phyloP scores from a whole-genome alignment of 306 rosid species.

The Abrus pulchellus region DNA sequence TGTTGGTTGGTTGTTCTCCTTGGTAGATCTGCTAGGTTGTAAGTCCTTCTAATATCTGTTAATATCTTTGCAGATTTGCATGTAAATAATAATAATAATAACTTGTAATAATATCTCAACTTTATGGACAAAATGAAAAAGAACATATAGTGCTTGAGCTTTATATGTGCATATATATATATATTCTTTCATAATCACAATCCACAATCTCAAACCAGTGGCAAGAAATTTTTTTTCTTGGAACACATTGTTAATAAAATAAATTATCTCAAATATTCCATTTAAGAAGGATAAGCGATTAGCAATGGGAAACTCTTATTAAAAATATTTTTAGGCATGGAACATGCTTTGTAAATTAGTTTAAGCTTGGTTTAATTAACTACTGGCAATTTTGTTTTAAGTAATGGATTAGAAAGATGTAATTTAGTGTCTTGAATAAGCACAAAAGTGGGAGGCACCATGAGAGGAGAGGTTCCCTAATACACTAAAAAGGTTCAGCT shows the following conservation, averaged over 20 bases:
- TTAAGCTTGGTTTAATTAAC: background rate
- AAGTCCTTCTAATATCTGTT: slow-evolving; percentile 20
- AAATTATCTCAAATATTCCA: slow-evolving; percentile 38
- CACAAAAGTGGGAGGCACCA: slow-evolving; percentile 73
- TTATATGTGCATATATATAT: slow-evolving; percentile 34
- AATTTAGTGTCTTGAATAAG: slow-evolving; percentile 51
- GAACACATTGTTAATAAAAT: slow-evolving; percentile 11
- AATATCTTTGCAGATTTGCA: slow-evolving; percentile 39
- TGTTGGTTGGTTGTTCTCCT: slow-evolving; percentile 49
- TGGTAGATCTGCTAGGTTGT: slow-evolving; percentile 47
- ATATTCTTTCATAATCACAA: slow-evolving; percentile 34
- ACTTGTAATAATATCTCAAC: slow-evolving; percentile 41
- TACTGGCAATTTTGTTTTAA: background rate
- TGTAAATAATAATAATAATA: slow-evolving; percentile 1
- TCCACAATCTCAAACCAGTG: slow-evolving; percentile 22
- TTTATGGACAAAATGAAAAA: slow-evolving; percentile 40
- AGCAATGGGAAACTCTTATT: background rate
- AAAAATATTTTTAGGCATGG: background rate
- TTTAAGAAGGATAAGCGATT: background rate
- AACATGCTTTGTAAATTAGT: slow-evolving; percentile 22
- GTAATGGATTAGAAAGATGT: slow-evolving; percentile 33
- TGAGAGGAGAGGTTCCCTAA: slow-evolving; percentile 70
- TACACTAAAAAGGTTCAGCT: slow-evolving; percentile 59
- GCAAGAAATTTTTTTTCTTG: slow-evolving; percentile 9
- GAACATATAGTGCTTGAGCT: slow-evolving; percentile 38